Conservation (phyloP, 1,284 basidiomycete genomes). For the Coniferiporia weirii region DNA sequence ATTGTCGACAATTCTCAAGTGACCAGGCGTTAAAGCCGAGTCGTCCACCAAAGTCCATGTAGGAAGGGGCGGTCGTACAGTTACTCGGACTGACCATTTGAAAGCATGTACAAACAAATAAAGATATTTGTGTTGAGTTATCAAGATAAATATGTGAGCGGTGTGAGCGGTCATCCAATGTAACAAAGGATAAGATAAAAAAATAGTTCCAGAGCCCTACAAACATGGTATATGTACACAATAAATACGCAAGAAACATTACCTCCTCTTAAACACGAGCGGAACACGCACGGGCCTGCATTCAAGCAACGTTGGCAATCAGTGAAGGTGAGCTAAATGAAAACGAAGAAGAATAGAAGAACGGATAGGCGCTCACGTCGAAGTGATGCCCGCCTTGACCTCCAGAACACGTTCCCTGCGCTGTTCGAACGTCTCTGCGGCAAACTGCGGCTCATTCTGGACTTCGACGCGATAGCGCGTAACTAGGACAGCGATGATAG, state of each 20-base stretch:
- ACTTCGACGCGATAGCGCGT: slow-evolving; percentile 20
- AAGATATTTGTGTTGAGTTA: too few relatives aligned
- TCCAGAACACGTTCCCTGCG: slow-evolving; percentile 25
- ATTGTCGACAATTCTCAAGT: too few relatives aligned
- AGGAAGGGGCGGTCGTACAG: too few relatives aligned
- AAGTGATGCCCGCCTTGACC: slow-evolving; percentile 21
- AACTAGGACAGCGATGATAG: slow-evolving; percentile 14
- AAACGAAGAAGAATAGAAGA: background rate
- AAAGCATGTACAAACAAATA: too few relatives aligned
- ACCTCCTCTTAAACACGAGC: slow-evolving; percentile 14
- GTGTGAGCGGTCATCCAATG: too few relatives aligned
- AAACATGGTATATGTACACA: background rate
- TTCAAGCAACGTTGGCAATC: background rate
- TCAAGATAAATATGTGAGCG: too few relatives aligned
- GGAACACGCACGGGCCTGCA: slow-evolving; percentile 16
- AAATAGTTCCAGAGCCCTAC: too few relatives aligned
- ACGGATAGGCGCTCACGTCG: slow-evolving; percentile 23
- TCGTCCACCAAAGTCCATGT: too few relatives aligned
- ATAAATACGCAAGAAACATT: background rate
- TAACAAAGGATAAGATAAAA: too few relatives aligned
- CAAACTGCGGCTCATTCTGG: slow-evolving; percentile 29
- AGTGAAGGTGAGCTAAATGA: background rate
- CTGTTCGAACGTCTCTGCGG: slow-evolving; percentile 28
- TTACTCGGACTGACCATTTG: too few relatives aligned
- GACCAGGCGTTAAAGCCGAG: too few relatives aligned